Evolutionary conservation across 177 flowering plant species (phyloP), one percentile per base, ranked within the genome.

Genomic region (Vitis hybrid): DNA sequence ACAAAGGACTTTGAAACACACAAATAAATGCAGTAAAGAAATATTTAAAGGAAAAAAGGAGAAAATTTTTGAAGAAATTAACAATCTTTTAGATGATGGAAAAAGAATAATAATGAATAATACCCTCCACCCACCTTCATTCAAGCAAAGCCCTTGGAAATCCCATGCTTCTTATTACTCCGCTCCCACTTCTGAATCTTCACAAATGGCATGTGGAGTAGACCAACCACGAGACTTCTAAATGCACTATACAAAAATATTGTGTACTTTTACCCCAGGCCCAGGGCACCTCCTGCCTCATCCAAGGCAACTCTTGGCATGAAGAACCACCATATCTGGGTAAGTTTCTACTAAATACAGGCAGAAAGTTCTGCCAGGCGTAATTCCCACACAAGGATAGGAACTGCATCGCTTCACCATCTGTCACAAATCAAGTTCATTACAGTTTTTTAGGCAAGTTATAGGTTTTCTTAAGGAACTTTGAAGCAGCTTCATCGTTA

Each of bases 401-500:
- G 21, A 19, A 18, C 62, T 58, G 62, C 26, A n/a, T 58, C 34
- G 4, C 4, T n/a, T 58, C 26, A n/a, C 14, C 57, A 54, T n/a
- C 57, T 54, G 1, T 17, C 8, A 7, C 45, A 7, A 26, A 26
- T 61, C 65, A 60, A 60, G 56, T 34, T 12, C 6, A 50, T 72
- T 74, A 94, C 61, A 92, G 81, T 67, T 93, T 96, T 84, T 93
- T 96, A 0, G 99, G 99, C 72, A 96, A 73, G 72, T 87, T 84
- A 71, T 93, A 93, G 0, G 91, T 88, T 83, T 87, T 96, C 84
- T 90, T 96, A 0, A 96, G 91, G 77, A 90, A 96, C 84, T 78
- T 96, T 1, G 98, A 68, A 30, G 99, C 97, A 9, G 81, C 85
- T 6, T 93, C 99, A 60, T 96, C 99, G 50, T 96, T 90, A 74